Evolutionary conservation across 352 stramenopile species (phyloP).

Genomic region (Pythium angustatum): DNA sequence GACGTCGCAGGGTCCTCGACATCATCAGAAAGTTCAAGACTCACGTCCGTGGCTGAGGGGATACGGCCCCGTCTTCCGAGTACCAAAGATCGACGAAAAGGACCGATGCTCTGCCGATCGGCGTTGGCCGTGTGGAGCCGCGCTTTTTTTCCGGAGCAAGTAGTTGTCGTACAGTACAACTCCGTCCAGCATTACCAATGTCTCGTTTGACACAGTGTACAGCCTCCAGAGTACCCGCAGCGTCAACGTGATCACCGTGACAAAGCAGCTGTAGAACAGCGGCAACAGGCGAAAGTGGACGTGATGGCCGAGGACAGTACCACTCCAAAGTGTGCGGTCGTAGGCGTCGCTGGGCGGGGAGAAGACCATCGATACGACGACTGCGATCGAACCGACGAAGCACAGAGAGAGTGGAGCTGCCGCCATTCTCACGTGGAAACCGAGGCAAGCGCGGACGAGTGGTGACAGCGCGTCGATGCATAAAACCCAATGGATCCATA

Average conservation of each 20-base stretch:
- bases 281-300: not conserved
- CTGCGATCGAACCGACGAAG: not conserved
- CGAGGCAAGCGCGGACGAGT: constrained; percentile 1
- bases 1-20: no score
- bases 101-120: not conserved
- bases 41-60: no score
- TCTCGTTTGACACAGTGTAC: not conserved
- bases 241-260: not conserved
- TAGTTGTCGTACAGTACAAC: not conserved
- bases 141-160: not conserved
- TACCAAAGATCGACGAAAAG: not conserved
- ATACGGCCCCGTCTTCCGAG: no score
- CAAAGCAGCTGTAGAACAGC: constrained; percentile 3
- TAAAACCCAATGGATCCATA: constrained; percentile 24
- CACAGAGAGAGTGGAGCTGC: not conserved
- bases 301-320: not conserved
- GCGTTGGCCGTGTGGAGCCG: no score
- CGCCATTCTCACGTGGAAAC: not conserved
- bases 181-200: not conserved
- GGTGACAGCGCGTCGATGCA: constrained; percentile 16
- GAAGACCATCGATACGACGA: not conserved
- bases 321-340: not conserved
- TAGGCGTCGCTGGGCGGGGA: not conserved
- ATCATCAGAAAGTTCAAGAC: no score
- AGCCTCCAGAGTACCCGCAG: not conserved